Conservation (phyloP, 306 rosid species). For the Trifolium pratense region DNA sequence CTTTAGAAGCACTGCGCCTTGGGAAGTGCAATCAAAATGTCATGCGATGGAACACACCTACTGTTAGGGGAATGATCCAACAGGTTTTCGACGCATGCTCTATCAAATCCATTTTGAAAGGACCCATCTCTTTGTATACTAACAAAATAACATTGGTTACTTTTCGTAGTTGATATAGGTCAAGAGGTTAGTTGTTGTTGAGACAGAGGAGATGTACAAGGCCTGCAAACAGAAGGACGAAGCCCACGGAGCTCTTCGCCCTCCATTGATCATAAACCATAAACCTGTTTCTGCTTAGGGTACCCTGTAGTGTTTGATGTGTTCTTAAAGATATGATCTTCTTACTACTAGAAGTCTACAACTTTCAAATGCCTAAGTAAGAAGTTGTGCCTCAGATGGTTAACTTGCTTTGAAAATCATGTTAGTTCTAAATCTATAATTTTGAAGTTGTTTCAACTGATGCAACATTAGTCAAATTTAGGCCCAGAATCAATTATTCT, state of each 20-base stretch:
- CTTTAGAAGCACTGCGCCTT: constrained; percentile 84
- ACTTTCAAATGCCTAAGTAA: constrained; percentile 28
- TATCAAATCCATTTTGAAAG: constrained; percentile 18
- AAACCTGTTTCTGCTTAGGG: constrained; percentile 57
- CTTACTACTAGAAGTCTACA: constrained; percentile 25
- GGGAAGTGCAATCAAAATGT: constrained; percentile 88
- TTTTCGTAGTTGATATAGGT: constrained; percentile 57
- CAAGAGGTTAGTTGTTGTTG: constrained; percentile 81
- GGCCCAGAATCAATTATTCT: constrained; percentile 28
- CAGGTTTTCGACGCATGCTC: constrained; percentile 60
- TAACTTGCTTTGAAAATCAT: constrained; percentile 33
- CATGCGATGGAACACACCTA: constrained; percentile 93
- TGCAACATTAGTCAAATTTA: constrained; percentile 13
- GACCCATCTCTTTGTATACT: constrained; percentile 12
- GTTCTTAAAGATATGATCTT: constrained; percentile 37
- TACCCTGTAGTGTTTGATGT: constrained; percentile 46
- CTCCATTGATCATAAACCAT: constrained; percentile 75
- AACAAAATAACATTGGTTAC: constrained; percentile 15
- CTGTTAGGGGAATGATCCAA: constrained; percentile 90
- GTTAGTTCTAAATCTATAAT: constrained; percentile 35
- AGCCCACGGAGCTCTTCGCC: constrained; percentile 63
- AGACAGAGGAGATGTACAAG: constrained; percentile 87
- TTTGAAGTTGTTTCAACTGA: constrained; percentile 30
- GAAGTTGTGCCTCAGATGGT: constrained; percentile 36
- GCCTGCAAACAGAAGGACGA: constrained; percentile 75